Base-by-base conservation (phyloP, 2,329 filamentous ascomycete species). In the Bipolaris zeicola region DNA sequence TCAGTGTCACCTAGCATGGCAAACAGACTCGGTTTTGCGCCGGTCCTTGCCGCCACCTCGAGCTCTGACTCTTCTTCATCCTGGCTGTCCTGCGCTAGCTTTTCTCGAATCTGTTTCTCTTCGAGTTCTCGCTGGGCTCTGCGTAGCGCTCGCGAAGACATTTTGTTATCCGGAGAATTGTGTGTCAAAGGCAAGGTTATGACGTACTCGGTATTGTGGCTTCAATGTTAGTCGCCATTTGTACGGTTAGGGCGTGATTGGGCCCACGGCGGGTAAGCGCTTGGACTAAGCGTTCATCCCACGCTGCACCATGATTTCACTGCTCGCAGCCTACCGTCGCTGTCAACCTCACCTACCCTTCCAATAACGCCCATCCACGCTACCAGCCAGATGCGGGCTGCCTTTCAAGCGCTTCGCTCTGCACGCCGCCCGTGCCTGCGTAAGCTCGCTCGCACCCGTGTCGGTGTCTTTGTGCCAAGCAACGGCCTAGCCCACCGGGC, bases 61-160 rank as follows among this genome's bases (percentile, higher is more conserved):
- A 79, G 76, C 16, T 79, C 74, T 48, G 76, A 75, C 49, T 75
- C 70, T 31, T 76, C 70, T 11, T 73, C 74, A 51, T 76, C 70
- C 18, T 73, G 60, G 24, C 64, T 61, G 41, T 66, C 66, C 37
- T 78, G 71, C 44, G 74, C 72, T 13, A 76, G 68, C 60, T 66
- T 65, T 46, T 76, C 68, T 26, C 81, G 76, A 61, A 81, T 79
- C 62, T 82, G 79, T 67, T 82, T 81, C 70, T 84, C 81, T 68
- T 87, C 85, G 56, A 82, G 82, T 77, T 87, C 84, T 61, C 82
- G 82, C 70, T 88, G 86, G 52, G 86, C 80, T 69, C 86, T 86
- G 24, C 87, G 82, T 51, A 89, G 75, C n/a, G 87, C 86, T 62
- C 87, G 82, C 16, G 86, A 85, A 41, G 87, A 89, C 87, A 89